phyloP scores from a whole-genome alignment of 2,329 filamentous ascomycete genomes.

The Leptodontidium sp. region DNA sequence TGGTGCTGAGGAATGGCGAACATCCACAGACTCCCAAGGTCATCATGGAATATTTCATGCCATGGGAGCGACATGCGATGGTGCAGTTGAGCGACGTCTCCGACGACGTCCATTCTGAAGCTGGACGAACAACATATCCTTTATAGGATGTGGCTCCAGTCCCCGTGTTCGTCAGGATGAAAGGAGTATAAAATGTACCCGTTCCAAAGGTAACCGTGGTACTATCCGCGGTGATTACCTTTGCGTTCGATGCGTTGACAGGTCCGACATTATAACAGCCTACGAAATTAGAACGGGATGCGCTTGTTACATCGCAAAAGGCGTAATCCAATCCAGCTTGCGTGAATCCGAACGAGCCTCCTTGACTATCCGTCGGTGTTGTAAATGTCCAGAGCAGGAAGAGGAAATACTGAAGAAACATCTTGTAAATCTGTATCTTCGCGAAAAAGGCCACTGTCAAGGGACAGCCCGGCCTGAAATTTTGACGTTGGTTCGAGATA shows the following conservation, averaged over 20 bases:
- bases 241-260: not conserved
- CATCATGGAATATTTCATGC: constrained; percentile 20
- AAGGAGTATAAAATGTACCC: not conserved
- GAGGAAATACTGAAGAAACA: not conserved
- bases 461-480: not conserved
- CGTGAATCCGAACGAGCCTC: constrained; percentile 20
- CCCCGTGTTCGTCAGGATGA: not conserved
- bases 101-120: constrained; percentile 4
- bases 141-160: not conserved
- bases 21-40: not conserved
- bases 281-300: not conserved
- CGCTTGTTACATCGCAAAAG: not conserved
- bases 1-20: constrained; percentile 4
- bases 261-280: not conserved
- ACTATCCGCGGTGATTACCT: not conserved
- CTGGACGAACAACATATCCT: not conserved
- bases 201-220: not conserved
- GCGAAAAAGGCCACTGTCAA: not conserved
- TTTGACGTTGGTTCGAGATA: not conserved
- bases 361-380: constrained; percentile 4
- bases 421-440: not conserved
- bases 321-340: not conserved
- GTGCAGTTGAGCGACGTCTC: constrained; percentile 8
- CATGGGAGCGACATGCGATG: constrained; percentile 13
- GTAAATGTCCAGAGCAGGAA: not conserved